phyloP scores from a whole-genome alignment of 1,139 yeast genomes.

The Kurtzmaniella quercitrusa region DNA sequence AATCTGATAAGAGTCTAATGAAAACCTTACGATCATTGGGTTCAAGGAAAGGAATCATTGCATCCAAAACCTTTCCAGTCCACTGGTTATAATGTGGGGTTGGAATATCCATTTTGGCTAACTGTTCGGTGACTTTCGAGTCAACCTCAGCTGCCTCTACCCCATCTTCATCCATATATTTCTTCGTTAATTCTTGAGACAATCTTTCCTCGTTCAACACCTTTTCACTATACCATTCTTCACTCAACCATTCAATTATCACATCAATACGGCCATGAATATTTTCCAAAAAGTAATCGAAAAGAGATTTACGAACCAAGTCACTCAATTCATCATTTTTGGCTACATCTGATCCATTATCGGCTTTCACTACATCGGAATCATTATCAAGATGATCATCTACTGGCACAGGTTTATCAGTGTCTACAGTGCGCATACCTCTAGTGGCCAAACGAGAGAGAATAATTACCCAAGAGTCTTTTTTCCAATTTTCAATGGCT shows the following conservation, averaged over 20 bases:
- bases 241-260: slow-evolving; percentile 91
- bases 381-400: slow-evolving; percentile 17
- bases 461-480: slow-evolving; percentile 74
- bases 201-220: slow-evolving; percentile 34
- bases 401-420: slow-evolving; percentile 10
- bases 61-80: slow-evolving; percentile 71
- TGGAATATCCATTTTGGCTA: slow-evolving; percentile 13
- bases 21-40: slow-evolving; percentile 74
- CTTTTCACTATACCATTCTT: slow-evolving; percentile 85
- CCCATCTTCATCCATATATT: slow-evolving; percentile 14
- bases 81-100: slow-evolving; percentile 60
- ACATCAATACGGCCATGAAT: slow-evolving; percentile 70
- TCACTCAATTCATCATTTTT: slow-evolving; percentile 45
- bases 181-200: slow-evolving; percentile 13
- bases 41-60: slow-evolving; percentile 80
- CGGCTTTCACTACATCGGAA: slow-evolving; percentile 11
- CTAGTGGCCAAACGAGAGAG: slow-evolving; percentile 76
- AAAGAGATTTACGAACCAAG: slow-evolving; percentile 64
- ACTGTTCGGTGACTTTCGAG: slow-evolving; percentile 9
- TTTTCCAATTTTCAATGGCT: slow-evolving; percentile 61
- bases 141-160: slow-evolving; percentile 9
- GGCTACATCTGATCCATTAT: slow-evolving; percentile 8
- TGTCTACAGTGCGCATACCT: slow-evolving; percentile 48
- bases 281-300: slow-evolving; percentile 69
- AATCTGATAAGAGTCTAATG: slow-evolving; percentile 76